Percentiles rank a stretch among this genome's conserved stretches.
These are phyloP conservation scores for Fusarium devonianum DNA, from an alignment of 2,329 filamentous ascomycete species.

Conservation along the genomic window DNA sequence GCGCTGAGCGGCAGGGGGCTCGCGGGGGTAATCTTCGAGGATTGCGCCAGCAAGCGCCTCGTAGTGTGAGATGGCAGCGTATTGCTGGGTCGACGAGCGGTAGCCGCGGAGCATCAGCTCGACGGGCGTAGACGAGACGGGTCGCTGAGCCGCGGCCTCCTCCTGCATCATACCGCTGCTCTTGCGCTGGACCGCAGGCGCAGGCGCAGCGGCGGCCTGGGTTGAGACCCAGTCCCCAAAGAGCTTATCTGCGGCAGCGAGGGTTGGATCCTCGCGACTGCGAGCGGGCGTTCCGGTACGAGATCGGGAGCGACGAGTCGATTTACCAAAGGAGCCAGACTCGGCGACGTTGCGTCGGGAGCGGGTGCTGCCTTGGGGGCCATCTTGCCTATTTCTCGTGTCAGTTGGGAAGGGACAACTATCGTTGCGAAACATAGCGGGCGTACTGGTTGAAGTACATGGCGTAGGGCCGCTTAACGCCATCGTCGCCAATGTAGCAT, in stretches of 20 bases:
- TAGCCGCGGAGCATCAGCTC: constrained; percentile 90
- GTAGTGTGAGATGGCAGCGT: constrained; percentile 88
- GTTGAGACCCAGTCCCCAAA: constrained; percentile 66
- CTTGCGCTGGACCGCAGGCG: constrained; percentile 45
- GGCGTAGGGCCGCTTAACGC: constrained; percentile 69
- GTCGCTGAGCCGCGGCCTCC: constrained; percentile 49
- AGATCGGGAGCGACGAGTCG: constrained; percentile 68
- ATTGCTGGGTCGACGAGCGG: constrained; percentile 69
- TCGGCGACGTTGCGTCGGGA: constrained; percentile 63
- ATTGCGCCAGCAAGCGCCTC: constrained; percentile 86
- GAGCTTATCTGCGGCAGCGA: constrained; percentile 67
- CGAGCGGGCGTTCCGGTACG: constrained; percentile 65
- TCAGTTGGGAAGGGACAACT: too few species aligned
- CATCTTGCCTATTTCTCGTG: constrained; percentile 61
- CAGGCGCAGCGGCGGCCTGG: constrained; percentile 48
- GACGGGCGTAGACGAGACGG: constrained; percentile 56
- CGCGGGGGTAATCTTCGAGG: constrained; percentile 91
- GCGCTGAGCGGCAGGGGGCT: constrained; percentile 74
- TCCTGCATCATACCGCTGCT: constrained; percentile 48
- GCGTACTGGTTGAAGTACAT: constrained; percentile 70
- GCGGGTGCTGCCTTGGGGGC: constrained; percentile 56
- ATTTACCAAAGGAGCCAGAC: constrained; percentile 71
- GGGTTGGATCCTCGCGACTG: constrained; percentile 65
- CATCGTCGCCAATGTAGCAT: constrained; percentile 70
- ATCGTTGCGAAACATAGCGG: not conserved